Conservation (phyloP, 2,329 filamentous ascomycete genomes). For the Aspergillus felis region DNA sequence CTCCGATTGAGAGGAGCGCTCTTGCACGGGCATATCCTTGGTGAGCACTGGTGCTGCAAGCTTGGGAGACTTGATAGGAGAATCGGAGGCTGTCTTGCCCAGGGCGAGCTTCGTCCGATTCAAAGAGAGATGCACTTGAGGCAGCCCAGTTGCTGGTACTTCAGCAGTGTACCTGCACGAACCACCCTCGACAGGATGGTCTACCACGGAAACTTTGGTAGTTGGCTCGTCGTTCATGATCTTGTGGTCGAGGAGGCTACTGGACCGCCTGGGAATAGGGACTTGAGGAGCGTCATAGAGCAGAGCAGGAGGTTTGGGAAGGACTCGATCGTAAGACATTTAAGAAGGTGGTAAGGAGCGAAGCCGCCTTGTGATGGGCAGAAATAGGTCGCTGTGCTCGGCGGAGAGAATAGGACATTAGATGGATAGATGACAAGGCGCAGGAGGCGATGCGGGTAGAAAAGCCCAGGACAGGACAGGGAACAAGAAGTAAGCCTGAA, state of each 20-base stretch:
- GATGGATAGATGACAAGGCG: constrained; percentile 1
- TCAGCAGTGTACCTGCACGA: constrained; percentile 9
- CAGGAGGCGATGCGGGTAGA: constrained; percentile 3
- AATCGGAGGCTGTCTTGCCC: constrained; percentile 16
- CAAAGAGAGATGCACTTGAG: constrained; percentile 25
- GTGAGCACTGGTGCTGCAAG: constrained; percentile 13
- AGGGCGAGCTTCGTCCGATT: constrained; percentile 22
- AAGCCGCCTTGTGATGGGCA: constrained; percentile 2
- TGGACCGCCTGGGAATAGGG: constrained; percentile 29
- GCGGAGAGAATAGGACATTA: constrained; percentile 11
- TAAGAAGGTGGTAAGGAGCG: constrained; percentile 18
- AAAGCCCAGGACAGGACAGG: constrained; percentile 1
- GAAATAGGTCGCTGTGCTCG: constrained; percentile 2
- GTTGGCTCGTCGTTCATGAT: constrained; percentile 35
- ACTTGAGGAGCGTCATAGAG: constrained; percentile 37
- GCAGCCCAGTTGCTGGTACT: constrained; percentile 20
- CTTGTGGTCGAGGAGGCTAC: constrained; percentile 39
- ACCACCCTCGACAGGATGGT: constrained; percentile 14
- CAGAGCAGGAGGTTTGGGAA: constrained; percentile 42
- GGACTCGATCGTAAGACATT: constrained; percentile 49
- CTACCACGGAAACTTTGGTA: constrained; percentile 17
- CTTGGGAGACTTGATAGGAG: constrained; percentile 14
- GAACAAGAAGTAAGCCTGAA: constrained; percentile 8
- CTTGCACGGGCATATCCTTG: constrained; percentile 21
- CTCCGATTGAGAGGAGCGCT: constrained; percentile 22